Evolutionary conservation across 225 moss, liverwort and hornwort genomes (phyloP), one percentile per base, ranked within the genome.

Genomic region (Physcomitrellopsis africana): DNA sequence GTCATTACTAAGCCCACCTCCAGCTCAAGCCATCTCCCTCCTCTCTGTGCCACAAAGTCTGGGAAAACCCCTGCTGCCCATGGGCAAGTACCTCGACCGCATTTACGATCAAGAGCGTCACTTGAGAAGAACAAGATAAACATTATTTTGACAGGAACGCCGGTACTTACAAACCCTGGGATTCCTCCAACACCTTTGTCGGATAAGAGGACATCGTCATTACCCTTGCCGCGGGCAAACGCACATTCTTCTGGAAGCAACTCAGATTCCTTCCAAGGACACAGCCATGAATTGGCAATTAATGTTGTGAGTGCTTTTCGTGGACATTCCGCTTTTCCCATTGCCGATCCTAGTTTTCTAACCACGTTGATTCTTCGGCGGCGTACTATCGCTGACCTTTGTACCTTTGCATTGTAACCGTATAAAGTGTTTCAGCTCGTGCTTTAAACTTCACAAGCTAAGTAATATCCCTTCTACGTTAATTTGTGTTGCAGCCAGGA

Each of bases 121-220:
- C 73, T 82, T 12, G 86, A 86, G 70, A 86, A 82, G 74, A 82
- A 80, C 70, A 80, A 73, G 79, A 19, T 70, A 70, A 80, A 80
- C 45, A 26, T 72, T 62, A 37, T 43, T 24, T 60, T 76, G 73
- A 29, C 79, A 65, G 81, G 69, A 61, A 13, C 73, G 37, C 32
- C 82, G 67, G 20, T 79, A 59, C 62, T 68, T 75, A 62, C 64
- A 47, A 11, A 51, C 73, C 14, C 72, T 1, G 74, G 70, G 53
- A 22, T 73, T 66, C 67, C 80, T 15, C 66, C 69, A 29, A 20
- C 49, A 13, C 75, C 75, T 58, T 77, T 68, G 1, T 63, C 70
- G 12, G 86, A 82, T 15, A 80, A 80, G 80, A 74, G 80, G 65
- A 65, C 80, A 44, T 77, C 74, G 46, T 86, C 82, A n/a, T 62